These are phyloP conservation scores for Delonix regia DNA, from an alignment of 306 rosid species.

Conservation along the genomic window DNA sequence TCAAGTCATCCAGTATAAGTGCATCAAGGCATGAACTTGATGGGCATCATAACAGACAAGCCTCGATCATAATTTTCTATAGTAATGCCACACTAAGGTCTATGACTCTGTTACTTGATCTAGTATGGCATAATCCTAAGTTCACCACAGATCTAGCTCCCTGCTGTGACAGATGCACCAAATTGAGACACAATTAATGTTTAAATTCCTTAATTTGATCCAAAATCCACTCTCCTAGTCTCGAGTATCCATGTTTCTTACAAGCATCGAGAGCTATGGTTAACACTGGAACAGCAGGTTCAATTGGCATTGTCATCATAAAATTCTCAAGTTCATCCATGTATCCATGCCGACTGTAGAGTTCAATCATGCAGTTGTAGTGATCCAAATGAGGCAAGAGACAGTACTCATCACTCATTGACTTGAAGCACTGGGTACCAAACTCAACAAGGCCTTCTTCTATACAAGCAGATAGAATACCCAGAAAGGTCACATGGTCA, in stretches of 20 bases:
- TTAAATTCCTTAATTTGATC: slow-evolving; percentile 44
- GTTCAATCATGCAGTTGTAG: slow-evolving; percentile 75
- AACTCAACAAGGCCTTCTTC: slow-evolving; percentile 61
- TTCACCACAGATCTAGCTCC: slow-evolving; percentile 16
- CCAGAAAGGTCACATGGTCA: slow-evolving; percentile 71
- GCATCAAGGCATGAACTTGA: neutral
- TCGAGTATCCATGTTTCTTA: slow-evolving; percentile 49
- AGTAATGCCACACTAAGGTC: neutral
- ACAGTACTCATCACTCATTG: slow-evolving; percentile 58
- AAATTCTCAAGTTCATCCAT: slow-evolving; percentile 68
- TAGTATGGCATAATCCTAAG: slow-evolving; percentile 8
- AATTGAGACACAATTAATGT: slow-evolving; percentile 31
- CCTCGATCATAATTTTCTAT: neutral
- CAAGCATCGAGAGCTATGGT: slow-evolving; percentile 53
- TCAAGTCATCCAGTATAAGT: neutral
- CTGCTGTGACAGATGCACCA: neutral
- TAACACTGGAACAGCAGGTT: slow-evolving; percentile 67
- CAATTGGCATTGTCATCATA: slow-evolving; percentile 63
- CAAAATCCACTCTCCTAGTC: slow-evolving; percentile 54
- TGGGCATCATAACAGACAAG: neutral
- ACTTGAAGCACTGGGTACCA: slow-evolving; percentile 57
- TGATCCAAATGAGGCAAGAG: slow-evolving; percentile 69
- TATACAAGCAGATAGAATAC: slow-evolving; percentile 65
- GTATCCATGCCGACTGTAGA: slow-evolving; percentile 57
- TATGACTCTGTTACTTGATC: neutral